Conservation (phyloP, 495 filamentous ascomycete genomes). For the Podospora bellae-mahoneyi region DNA sequence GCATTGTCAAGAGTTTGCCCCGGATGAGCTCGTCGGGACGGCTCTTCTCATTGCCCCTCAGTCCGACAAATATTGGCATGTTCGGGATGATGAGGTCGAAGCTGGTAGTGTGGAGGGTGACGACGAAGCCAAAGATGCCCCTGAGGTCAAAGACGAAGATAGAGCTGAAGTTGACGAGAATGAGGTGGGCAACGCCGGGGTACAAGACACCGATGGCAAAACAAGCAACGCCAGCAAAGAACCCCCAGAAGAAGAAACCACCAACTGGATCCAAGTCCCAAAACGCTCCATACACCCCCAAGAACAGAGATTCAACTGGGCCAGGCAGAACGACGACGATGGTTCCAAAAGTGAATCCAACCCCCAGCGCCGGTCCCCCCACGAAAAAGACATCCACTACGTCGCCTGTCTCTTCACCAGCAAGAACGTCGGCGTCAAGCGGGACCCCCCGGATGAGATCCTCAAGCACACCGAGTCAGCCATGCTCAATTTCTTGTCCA, state of each 20-base stretch:
- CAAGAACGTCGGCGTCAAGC: slow-evolving; percentile 11
- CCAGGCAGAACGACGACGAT: too few species aligned
- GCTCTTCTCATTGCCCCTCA: slow-evolving; percentile 13
- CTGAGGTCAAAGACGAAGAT: neutral
- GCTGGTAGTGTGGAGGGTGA: too few species aligned
- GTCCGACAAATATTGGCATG: neutral
- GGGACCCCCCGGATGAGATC: slow-evolving; percentile 23
- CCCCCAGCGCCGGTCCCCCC: slow-evolving; percentile 20
- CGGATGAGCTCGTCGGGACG: slow-evolving; percentile 20
- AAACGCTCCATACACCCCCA: too few species aligned
- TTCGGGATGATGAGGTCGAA: neutral
- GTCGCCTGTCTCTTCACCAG: slow-evolving; percentile 34
- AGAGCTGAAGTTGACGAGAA: too few species aligned
- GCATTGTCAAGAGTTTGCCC: slow-evolving; percentile 21
- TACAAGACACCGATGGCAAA: too few species aligned
- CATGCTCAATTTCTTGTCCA: slow-evolving; percentile 26
- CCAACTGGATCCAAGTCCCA: too few species aligned
- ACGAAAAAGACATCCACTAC: slow-evolving; percentile 19
- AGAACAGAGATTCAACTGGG: too few species aligned
- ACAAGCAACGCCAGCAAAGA: too few species aligned
- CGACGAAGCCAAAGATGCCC: neutral
- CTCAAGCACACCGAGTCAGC: slow-evolving; percentile 20
- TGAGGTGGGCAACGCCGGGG: too few species aligned
- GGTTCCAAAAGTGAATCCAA: too few species aligned
- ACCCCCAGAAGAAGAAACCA: too few species aligned